These are phyloP conservation scores for Diaporthe velutina DNA, from an alignment of 2,329 filamentous ascomycete species.

Conservation along the genomic window DNA sequence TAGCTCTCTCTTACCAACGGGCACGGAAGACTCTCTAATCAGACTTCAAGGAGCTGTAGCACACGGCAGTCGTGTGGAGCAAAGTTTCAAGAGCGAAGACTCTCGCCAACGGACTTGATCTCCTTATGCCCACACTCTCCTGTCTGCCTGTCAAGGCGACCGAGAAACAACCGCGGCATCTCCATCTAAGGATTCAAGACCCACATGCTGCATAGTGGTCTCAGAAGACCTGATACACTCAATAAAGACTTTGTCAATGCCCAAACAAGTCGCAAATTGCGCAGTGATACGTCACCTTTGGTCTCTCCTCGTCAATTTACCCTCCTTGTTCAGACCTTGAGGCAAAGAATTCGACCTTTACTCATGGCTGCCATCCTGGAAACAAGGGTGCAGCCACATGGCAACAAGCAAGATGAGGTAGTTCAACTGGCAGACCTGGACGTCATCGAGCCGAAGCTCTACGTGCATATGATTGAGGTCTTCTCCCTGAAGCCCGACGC, in stretches of 20 bases:
- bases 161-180: constrained; percentile 3
- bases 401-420: constrained; percentile 20
- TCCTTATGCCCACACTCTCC: background rate
- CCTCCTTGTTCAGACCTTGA: background rate
- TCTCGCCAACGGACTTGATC: background rate
- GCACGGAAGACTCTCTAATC: background rate
- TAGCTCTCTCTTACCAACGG: background rate
- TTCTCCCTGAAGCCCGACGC: constrained; percentile 19
- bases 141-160: background rate
- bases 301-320: background rate
- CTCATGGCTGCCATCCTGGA: constrained; percentile 16
- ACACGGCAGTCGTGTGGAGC: background rate
- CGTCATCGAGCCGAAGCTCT: constrained; percentile 30
- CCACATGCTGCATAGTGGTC: background rate
- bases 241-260: constrained; percentile 4
- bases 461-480: constrained; percentile 34
- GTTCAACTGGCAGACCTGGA: constrained; percentile 30
- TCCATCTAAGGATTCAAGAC: background rate
- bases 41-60: background rate
- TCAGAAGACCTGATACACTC: background rate
- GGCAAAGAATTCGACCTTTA: background rate
- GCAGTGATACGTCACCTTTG: constrained; percentile 12
- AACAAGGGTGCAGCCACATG: constrained; percentile 6
- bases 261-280: background rate
- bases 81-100: background rate